Evolutionary conservation across 768 basidiomycete genomes (phyloP), one percentile per base, ranked within the genome.

Genomic region (Mycena amicta): DNA sequence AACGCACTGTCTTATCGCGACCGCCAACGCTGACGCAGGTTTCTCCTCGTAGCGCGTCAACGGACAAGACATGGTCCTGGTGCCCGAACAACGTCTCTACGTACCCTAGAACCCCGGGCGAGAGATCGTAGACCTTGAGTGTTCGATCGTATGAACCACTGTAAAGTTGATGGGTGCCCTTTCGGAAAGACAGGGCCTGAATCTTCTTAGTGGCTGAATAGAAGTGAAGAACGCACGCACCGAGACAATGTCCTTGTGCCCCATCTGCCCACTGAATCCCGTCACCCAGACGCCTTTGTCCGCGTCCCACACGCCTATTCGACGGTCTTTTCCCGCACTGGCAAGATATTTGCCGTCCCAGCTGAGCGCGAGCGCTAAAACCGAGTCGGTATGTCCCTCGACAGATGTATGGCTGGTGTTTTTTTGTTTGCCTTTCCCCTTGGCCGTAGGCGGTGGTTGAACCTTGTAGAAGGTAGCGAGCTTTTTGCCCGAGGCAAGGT

Each of bases 1-100:
- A 98, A 31, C 97, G 82, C 58, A 88, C 83, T 0, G 95, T 97
- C 70, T 93, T 89, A 77, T 99, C 97, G 30, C 94, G 80, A 0
- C 87, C 92, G 20, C 96, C 97, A 4, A 89, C 90, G 31, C 89
- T 95, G 20, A 98, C 85, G 16, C 90, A 91, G 1, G 87, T 86
- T 65, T 98, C 94, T 5, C 85, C 85, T 30, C 90, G 86, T 16
- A 98, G 82, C 5, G 93, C 81, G 61, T 95, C 92, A 4, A 99
- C 67, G 3, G 82, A 77, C 16, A 91, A 76, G 27, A 97, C 85
- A 27, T 85, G 83, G 67, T 98, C 95, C 75, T 98, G 96, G 70
- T 99, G 97, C 1, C 97, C 97, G 69, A 96, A 99, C 3, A 98
- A 78, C 6, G 96, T 98, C 71, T 99, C 96, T 55, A 98, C 89